Evolutionary conservation across 2,329 filamentous ascomycete species (phyloP), one percentile per base, ranked within the genome.

Genomic region (Lasiodiplodia citricola): DNA sequence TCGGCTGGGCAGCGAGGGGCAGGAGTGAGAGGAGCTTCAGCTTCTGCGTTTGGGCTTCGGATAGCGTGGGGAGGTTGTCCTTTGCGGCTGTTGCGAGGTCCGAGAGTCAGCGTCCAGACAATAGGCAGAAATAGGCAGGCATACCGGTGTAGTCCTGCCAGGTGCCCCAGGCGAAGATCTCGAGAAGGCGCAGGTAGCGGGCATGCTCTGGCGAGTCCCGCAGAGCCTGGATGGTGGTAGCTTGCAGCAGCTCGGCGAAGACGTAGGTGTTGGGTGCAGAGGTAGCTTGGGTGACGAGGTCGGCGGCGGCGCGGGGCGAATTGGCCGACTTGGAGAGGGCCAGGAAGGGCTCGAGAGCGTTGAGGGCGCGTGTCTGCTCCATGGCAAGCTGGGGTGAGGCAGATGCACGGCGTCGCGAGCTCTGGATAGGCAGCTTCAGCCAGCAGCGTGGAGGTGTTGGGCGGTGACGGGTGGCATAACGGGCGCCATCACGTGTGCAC

Each of bases 111-210:
- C 60, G 13, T 54, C 44, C 7, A 47, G n/a, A 41, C 23, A 51
- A 25, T 28, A 44, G 54, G 68, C 35, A 18, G 47, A 3, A 18
- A 28, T n/a, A 28, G 54, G 14, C 50, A 25, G 62, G 18, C 77
- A 68, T 76, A 89, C 88, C 77, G 78, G 87, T 85, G 83, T 97
- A 97, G 74, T 91, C 88, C 70, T 87, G 83, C 84, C 93, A 97
- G 70, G 93, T 97, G 70, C 95, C 96, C 85, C 96, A 93, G 69
- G 94, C 92, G 81, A 99, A 99, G 75, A 96, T 90, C 80, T 94
- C 87, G 55, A 99, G 90, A 16, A 97, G 86, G 1, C 84, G 87
- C 63, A 96, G 85, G 80, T 93, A 83, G 51, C 80, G 74, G 7
- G 85, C 82, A 74, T 91, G 88, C 60, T 96, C 91, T 44, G 85